phyloP scores from a whole-genome alignment of 352 stramenopile genomes.

The Aphanomyces astaci region DNA sequence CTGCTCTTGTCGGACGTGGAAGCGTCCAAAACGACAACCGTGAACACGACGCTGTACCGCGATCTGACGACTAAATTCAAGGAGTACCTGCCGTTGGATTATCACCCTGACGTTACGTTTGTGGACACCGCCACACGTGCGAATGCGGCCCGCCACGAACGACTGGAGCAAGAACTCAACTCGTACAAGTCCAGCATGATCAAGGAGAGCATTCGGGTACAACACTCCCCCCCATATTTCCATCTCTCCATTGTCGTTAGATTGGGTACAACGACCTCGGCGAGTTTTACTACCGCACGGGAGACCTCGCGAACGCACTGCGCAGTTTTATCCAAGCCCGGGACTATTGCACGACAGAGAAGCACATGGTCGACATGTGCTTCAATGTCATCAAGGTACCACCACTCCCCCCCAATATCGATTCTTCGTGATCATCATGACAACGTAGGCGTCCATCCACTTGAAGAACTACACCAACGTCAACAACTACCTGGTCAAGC shows the following conservation, averaged over 20 bases:
- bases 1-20: slow-evolving; percentile 14
- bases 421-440: neutral
- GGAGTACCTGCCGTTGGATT: slow-evolving; percentile 17
- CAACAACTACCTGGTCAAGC: slow-evolving; percentile 81
- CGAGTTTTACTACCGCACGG: slow-evolving; percentile 81
- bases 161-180: slow-evolving; percentile 81
- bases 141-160: slow-evolving; percentile 61
- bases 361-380: slow-evolving; percentile 86
- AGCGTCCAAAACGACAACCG: slow-evolving; percentile 13
- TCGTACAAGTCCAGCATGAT: slow-evolving; percentile 89
- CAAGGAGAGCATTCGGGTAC: slow-evolving; percentile 85
- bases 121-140: slow-evolving; percentile 62
- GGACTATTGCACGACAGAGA: slow-evolving; percentile 87
- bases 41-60: slow-evolving; percentile 16
- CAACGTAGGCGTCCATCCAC: slow-evolving; percentile 60
- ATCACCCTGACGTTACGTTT: slow-evolving; percentile 34
- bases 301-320: slow-evolving; percentile 60
- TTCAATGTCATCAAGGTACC: slow-evolving; percentile 82
- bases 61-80: slow-evolving; percentile 20
- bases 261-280: slow-evolving; percentile 85
- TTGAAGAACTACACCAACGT: slow-evolving; percentile 82
- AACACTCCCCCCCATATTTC: neutral
- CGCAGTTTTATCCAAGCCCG: slow-evolving; percentile 81
- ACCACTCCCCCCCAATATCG: neutral
- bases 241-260: slow-evolving; percentile 28